Evolutionary conservation across 495 filamentous ascomycete genomes (phyloP).

Genomic region (Podospora pseudoanserina): DNA sequence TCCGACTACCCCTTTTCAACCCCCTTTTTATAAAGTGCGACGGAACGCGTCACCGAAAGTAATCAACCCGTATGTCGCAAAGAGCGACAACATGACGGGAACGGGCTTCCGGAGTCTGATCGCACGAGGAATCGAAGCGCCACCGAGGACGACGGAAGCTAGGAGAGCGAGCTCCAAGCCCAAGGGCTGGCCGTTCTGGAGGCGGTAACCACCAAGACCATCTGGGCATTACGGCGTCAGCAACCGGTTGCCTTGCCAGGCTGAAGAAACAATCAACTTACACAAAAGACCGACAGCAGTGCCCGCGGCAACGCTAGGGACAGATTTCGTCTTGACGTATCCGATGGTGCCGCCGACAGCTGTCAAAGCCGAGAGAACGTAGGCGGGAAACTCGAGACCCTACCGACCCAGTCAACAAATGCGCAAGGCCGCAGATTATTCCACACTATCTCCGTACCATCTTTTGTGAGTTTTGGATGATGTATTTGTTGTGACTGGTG

Average conservation of each 20-base stretch:
- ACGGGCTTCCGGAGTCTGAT: conserved; percentile 75
- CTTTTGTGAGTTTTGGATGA: conserved; percentile 11
- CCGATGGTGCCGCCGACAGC: conserved; percentile 83
- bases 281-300: conserved; percentile 67
- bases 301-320: conserved; percentile 82
- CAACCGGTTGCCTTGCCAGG: neutral
- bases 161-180: conserved; percentile 73
- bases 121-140: conserved; percentile 77
- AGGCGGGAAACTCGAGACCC: conserved; percentile 50
- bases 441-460: conserved; percentile 14
- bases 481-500: neutral
- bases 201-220: conserved; percentile 65
- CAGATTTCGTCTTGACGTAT: conserved; percentile 72
- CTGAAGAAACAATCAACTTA: conserved; percentile 26
- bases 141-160: conserved; percentile 77
- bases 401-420: conserved; percentile 9
- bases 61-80: conserved; percentile 57
- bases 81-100: conserved; percentile 64
- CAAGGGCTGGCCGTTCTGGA: conserved; percentile 61
- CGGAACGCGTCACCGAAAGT: conserved; percentile 58
- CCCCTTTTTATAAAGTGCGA: conserved; percentile 28
- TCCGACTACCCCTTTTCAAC: conserved; percentile 1
- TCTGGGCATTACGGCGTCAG: conserved; percentile 34
- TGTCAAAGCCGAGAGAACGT: conserved; percentile 75
- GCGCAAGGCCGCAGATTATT: neutral